Evolutionary conservation across 306 rosid genomes (phyloP).

Genomic region (Prunus mume): DNA sequence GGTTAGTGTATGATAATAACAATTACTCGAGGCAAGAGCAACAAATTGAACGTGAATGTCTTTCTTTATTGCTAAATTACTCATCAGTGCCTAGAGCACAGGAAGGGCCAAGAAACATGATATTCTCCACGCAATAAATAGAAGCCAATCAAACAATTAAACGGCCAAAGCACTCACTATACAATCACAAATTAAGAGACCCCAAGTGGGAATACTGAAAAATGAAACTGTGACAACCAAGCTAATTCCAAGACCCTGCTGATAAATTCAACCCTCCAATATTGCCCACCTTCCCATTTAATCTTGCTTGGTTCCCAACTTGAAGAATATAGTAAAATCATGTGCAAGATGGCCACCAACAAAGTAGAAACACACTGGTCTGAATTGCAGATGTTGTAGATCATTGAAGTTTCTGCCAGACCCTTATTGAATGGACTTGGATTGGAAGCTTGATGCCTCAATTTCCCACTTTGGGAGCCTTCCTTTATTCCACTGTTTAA

Average conservation of each 20-base stretch:
- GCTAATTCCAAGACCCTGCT: not conserved
- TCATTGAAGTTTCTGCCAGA: slow-evolving; percentile 32
- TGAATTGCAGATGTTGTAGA: slow-evolving; percentile 31
- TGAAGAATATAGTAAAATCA: slow-evolving; percentile 38
- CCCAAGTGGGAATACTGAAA: not conserved
- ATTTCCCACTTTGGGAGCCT: slow-evolving; percentile 43
- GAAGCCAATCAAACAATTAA: slow-evolving; percentile 8
- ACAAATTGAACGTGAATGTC: too few relatives aligned
- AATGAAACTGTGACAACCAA: slow-evolving; percentile 2
- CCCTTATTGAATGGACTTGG: slow-evolving; percentile 55
- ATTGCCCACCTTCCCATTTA: not conserved
- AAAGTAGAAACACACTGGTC: slow-evolving; percentile 41
- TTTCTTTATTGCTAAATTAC: slow-evolving; percentile 11
- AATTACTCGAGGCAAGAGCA: too few relatives aligned
- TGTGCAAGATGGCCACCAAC: slow-evolving; percentile 50
- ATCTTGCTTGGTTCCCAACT: not conserved
- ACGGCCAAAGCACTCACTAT: not conserved
- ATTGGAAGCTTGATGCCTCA: slow-evolving; percentile 48
- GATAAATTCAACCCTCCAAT: not conserved
- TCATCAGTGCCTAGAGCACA: not conserved
- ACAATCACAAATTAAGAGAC: not conserved
- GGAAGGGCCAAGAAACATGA: not conserved
- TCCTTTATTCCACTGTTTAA: slow-evolving; percentile 63
- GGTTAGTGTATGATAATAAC: too few relatives aligned
- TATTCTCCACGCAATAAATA: not conserved